Evolutionary conservation across 192 early-diverging fungal genomes (phyloP).

Genomic region (Cetraspora pellucida): DNA sequence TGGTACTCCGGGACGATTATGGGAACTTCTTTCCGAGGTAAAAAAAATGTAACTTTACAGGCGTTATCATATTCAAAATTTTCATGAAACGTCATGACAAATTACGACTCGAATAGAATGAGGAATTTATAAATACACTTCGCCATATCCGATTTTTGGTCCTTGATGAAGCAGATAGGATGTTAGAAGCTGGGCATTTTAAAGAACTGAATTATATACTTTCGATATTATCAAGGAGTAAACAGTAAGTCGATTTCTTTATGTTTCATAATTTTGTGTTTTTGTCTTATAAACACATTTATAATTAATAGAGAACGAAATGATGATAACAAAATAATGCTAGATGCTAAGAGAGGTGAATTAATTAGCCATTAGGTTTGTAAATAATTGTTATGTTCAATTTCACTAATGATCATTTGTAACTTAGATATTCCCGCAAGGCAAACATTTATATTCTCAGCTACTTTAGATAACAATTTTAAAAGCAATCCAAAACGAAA

Average conservation of each 20-base stretch:
- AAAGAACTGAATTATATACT: conserved; percentile 69
- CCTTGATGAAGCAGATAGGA: conserved; percentile 83
- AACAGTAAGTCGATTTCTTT: conserved; percentile 35
- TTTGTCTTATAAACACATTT: background rate
- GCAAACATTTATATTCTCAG: conserved; percentile 94
- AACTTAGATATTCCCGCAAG: conserved; percentile 41
- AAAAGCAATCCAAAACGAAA: conserved; percentile 53
- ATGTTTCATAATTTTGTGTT: background rate
- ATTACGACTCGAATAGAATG: conserved; percentile 47
- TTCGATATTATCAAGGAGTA: conserved; percentile 49
- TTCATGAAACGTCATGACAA: background rate
- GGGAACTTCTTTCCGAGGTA: conserved; percentile 51
- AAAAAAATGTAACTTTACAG: background rate
- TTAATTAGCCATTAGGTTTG: background rate
- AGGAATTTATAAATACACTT: conserved; percentile 57
- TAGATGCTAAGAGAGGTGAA: background rate
- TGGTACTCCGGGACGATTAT: conserved; percentile 82
- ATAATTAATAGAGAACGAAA: conserved; percentile 41
- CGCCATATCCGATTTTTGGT: conserved; percentile 69
- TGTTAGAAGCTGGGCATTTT: conserved; percentile 82
- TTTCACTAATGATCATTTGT: conserved; percentile 31
- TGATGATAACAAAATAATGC: conserved; percentile 29
- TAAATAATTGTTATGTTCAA: conserved; percentile 13
- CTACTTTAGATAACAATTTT: conserved; percentile 70
- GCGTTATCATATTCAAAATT: background rate